Evolutionary conservation across 306 rosid genomes (phyloP).

Genomic region (Leucaena leucocephala): DNA sequence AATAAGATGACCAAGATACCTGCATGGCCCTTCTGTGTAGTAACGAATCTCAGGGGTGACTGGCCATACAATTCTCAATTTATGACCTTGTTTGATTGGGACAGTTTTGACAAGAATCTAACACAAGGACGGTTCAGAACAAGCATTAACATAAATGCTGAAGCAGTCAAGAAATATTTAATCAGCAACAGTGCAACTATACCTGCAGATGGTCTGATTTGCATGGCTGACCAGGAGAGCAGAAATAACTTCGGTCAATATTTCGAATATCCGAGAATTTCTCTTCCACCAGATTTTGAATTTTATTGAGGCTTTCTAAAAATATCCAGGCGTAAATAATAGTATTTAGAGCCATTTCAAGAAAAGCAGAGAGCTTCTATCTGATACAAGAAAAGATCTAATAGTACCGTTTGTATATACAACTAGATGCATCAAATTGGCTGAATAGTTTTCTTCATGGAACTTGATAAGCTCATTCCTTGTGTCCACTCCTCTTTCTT

Average conservation of each 20-base stretch:
- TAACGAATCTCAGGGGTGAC: too few species aligned
- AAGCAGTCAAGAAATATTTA: slow-evolving; percentile 19
- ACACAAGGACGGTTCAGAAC: slow-evolving; percentile 37
- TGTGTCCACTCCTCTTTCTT: slow-evolving; percentile 80
- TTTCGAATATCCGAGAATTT: slow-evolving; percentile 65
- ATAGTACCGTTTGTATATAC: slow-evolving; percentile 77
- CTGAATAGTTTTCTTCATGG: slow-evolving; percentile 80
- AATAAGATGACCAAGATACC: slow-evolving; percentile 92
- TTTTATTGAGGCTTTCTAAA: slow-evolving; percentile 84
- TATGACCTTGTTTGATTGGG: slow-evolving; percentile 89
- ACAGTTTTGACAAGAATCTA: slow-evolving; percentile 83
- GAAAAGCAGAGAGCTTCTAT: not conserved
- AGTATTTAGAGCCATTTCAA: slow-evolving; percentile 28
- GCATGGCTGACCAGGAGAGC: slow-evolving; percentile 72
- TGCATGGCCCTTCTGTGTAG: slow-evolving; percentile 90
- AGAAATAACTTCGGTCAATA: slow-evolving; percentile 45
- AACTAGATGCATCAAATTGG: slow-evolving; percentile 85
- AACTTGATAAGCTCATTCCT: slow-evolving; percentile 84
- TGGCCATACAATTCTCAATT: slow-evolving; percentile 79
- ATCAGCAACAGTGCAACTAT: slow-evolving; percentile 34
- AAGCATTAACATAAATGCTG: not conserved
- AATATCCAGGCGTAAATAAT: slow-evolving; percentile 26
- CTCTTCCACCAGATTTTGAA: too few species aligned
- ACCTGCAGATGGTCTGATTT: slow-evolving; percentile 85
- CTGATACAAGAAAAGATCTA: slow-evolving; percentile 22